Evolutionary conservation across 345 rosid genomes (phyloP), one percentile per base, ranked within the genome.

Genomic region (Boechera divaricarpa): DNA sequence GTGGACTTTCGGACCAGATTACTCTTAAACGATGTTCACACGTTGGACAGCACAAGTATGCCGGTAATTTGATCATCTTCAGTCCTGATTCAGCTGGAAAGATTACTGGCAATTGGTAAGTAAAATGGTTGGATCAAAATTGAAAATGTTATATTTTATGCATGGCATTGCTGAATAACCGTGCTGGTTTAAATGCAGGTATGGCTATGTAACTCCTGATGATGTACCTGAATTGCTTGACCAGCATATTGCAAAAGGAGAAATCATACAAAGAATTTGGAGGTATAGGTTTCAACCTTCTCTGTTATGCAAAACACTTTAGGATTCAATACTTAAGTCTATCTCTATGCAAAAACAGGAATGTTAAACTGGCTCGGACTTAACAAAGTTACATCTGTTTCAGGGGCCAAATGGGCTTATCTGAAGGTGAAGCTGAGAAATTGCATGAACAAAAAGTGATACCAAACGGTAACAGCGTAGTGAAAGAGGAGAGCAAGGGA

Each of bases 201-300:
- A 90, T 82, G 98, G 98, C 36, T 94, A 94, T 82, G 98, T 94
- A 45, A 90, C 97, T 68, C 98, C 98, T 16, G 83, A 81, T 57
- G 97, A 94, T 84, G 93, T 94, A 4, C 92, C 96, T 78, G 91
- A 86, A 65, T 57, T 94, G 85, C 84, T 94, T 31, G 97, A 94
- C 73, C 88, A 90, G 80, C 97, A 94, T 83, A 86, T 94, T 74
- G 89, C 84, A 26, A 84, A 88, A 78, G 97, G 97, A 72, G 79
- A 81, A 68, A 82, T 88, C 47, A 85, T 94, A 42, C 89, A 88
- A 77, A 85, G 95, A 66, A 86, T 94, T 68, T 92, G 91, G 97
- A 94, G 98, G 98, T 94, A 54, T 72, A 5, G 65, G 59, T 59
- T 11, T 73, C 42, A 28, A 28, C 29, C 29, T 28, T 28, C 29